Evolutionary conservation across 2,329 filamentous ascomycete species (phyloP).

Genomic region (Exserohilum rostratum): DNA sequence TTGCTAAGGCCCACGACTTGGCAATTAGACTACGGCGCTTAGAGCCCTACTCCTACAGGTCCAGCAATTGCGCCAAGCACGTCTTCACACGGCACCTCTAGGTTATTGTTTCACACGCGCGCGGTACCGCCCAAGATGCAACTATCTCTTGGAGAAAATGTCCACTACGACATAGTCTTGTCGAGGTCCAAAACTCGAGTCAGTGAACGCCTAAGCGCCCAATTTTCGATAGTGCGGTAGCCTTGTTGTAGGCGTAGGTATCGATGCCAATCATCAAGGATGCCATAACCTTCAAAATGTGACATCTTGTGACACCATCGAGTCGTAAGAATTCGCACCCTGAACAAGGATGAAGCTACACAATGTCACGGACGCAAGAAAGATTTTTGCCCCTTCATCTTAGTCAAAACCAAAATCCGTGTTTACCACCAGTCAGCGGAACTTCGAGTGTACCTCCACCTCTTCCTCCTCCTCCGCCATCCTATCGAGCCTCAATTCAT

Average conservation of each 20-base stretch:
- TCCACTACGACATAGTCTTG: no score
- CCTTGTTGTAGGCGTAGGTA: no score
- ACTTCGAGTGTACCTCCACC: neutral
- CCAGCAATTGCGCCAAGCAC: neutral
- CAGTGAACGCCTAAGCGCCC: no score
- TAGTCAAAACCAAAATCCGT: no score
- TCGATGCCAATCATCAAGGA: no score
- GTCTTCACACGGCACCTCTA: neutral
- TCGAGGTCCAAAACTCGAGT: no score
- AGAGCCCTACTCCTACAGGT: neutral
- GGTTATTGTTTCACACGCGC: neutral
- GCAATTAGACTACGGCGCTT: neutral
- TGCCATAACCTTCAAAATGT: neutral
- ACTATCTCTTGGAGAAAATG: neutral
- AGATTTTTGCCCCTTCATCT: neutral
- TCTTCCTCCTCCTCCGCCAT: no score
- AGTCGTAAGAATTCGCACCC: neutral
- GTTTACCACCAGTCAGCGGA: no score
- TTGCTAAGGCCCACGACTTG: neutral
- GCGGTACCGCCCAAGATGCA: no score
- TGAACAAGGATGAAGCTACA: neutral
- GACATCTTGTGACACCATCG: neutral
- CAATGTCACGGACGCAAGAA: neutral
- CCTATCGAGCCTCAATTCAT: neutral
- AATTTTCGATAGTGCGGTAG: no score